These are phyloP conservation scores for Pseudogymnoascus sp. DNA, from an alignment of 2,329 filamentous ascomycete species.

Conservation along the genomic window DNA sequence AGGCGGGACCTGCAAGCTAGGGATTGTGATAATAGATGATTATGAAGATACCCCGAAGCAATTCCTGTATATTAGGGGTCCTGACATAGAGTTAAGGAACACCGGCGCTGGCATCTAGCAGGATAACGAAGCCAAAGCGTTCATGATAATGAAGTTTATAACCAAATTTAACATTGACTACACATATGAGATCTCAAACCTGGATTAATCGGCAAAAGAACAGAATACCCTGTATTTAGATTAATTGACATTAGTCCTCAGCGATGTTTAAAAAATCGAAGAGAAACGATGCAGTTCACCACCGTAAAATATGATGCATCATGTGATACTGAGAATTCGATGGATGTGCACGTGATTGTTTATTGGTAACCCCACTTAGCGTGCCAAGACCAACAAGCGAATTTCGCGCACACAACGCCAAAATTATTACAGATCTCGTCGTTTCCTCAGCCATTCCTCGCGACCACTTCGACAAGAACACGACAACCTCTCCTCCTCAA, in stretches of 20 bases:
- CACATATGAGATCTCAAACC: too few relatives aligned
- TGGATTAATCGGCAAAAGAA: too few relatives aligned
- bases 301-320: neutral
- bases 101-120: neutral
- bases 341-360: neutral
- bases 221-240: too few relatives aligned
- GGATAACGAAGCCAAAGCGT: neutral
- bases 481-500: constrained; percentile 9
- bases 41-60: constrained; percentile 1
- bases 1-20: neutral
- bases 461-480: constrained; percentile 8
- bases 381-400: constrained; percentile 9
- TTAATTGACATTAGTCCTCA: too few relatives aligned
- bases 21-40: neutral
- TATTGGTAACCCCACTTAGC: neutral
- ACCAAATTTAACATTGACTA: neutral
- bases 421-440: constrained; percentile 5
- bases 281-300: too few relatives aligned
- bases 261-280: too few relatives aligned
- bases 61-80: constrained; percentile 4
- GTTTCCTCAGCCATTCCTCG: constrained; percentile 8
- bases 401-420: constrained; percentile 8
- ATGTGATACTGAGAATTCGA: neutral
- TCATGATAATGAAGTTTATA: neutral
- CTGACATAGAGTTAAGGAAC: neutral